phyloP scores from a whole-genome alignment of 495 filamentous ascomycete species.

The Tetracladium setigerum region DNA sequence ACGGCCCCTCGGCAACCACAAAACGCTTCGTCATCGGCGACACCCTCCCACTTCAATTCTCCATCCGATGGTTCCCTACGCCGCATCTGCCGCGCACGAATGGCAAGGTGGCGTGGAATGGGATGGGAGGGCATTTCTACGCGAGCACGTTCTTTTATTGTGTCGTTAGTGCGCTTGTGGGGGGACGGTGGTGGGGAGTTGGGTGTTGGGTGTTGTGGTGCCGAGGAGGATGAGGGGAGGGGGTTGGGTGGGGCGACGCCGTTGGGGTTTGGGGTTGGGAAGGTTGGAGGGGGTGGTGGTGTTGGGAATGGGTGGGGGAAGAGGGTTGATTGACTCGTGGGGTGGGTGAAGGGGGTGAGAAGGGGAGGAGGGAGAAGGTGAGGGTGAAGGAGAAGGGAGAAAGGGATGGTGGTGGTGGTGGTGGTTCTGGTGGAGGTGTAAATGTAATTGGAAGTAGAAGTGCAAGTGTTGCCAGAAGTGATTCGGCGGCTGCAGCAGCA shows the following conservation, averaged over 20 bases:
- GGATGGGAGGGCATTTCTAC: conserved; percentile 59
- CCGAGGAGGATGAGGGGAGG: conserved; percentile 41
- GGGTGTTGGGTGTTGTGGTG: conserved; percentile 57
- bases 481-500: no score
- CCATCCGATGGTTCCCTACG: conserved; percentile 78
- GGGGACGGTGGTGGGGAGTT: conserved; percentile 43
- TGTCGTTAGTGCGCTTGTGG: conserved; percentile 48
- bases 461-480: no score
- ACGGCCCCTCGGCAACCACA: conserved; percentile 37
- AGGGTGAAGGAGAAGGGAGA: no score
- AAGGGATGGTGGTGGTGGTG: no score
- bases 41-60: conserved; percentile 70
- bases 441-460: no score
- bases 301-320: conserved; percentile 51
- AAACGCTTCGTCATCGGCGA: conserved; percentile 78
- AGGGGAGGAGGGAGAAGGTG: no score
- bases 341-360: conserved; percentile 14
- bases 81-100: conserved; percentile 52
- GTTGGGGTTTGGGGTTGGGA: conserved; percentile 36
- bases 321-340: no score
- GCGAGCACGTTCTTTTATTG: conserved; percentile 60
- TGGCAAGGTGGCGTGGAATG: conserved; percentile 47
- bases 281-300: conserved; percentile 33
- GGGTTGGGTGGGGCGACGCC: conserved; percentile 47
- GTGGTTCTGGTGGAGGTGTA: no score